Evolutionary conservation across 106 monocot species (phyloP), one percentile per base, ranked within the genome.

Genomic region (Ottelia alismoides): DNA sequence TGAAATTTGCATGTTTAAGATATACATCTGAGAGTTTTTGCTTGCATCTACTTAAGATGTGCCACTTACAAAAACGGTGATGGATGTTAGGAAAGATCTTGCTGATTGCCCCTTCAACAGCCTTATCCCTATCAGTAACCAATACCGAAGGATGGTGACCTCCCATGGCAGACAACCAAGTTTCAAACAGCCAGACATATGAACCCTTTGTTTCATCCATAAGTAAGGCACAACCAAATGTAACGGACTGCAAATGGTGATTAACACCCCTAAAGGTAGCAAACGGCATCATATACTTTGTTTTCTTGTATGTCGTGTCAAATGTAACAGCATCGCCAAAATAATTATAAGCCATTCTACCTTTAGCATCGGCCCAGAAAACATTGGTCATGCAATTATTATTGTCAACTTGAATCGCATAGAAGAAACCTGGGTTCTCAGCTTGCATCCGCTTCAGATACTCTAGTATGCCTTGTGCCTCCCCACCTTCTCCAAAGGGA

Each of bases 231-330:
- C 80, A 88, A 0, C 93, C 93, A 60, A 94, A 94, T 19, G 64
- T 73, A 19, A 94, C 78, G 14, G 73, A 63, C 62, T 94, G 88
- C 31, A 84, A 51, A 60, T 94, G 93, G 68, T 94, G 77, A 52
- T 88, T 94, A 49, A 94, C 69, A 5, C 93, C 93, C 56, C 80
- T 72, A 52, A 94, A 94, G 2, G 73, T 71, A 0, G 81, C 93
- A 31, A 94, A 88, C 0, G 93, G 93, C 93, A 94, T 81, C 93
- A 93, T 93, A 61, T 93, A 87, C 52, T 94, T 88, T 3, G 84
- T 84, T 49, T 88, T 94, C 69, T 78, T 94, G 49, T 94, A 88
- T n/a, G 75, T 84, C 0, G 88, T 88, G 63, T 94, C 93, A 49
- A 94, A 94, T 14, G 72, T 78, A 9, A 94, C 78, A 7, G 78